Conservation (phyloP, 257 asterid species). For the Solanum bukasovii region DNA sequence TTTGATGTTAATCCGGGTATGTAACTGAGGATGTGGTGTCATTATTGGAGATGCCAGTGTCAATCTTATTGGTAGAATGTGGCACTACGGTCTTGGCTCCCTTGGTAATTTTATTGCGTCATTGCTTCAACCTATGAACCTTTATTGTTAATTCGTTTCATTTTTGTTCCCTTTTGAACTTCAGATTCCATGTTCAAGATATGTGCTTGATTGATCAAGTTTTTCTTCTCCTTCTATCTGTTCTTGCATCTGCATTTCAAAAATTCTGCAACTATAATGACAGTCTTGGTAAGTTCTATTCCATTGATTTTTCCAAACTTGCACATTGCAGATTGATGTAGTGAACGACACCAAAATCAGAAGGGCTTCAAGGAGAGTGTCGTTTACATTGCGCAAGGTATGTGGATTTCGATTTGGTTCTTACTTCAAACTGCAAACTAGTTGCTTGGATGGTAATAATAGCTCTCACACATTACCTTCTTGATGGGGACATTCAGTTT, state of each 20-base stretch:
- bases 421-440: too few species aligned
- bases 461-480: too few species aligned
- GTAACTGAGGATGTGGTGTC: not conserved
- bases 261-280: not conserved
- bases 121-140: not conserved
- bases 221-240: not conserved
- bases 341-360: conserved; percentile 58
- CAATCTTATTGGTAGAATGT: not conserved
- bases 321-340: conserved; percentile 51
- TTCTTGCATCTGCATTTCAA: not conserved
- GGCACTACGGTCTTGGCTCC: not conserved
- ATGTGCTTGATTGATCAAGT: not conserved
- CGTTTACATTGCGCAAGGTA: conserved; percentile 90
- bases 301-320: not conserved
- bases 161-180: not conserved
- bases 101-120: not conserved
- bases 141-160: not conserved
- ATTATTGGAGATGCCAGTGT: not conserved
- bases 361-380: conserved; percentile 78
- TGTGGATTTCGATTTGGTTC: not conserved
- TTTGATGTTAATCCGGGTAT: not conserved
- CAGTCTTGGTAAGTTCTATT: not conserved
- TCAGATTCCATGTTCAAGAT: not conserved
- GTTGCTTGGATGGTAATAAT: too few species aligned
- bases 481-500: too few species aligned